These are phyloP conservation scores for Helotiales sp. DNA, from an alignment of 2,329 filamentous ascomycete species.

Conservation along the genomic window DNA sequence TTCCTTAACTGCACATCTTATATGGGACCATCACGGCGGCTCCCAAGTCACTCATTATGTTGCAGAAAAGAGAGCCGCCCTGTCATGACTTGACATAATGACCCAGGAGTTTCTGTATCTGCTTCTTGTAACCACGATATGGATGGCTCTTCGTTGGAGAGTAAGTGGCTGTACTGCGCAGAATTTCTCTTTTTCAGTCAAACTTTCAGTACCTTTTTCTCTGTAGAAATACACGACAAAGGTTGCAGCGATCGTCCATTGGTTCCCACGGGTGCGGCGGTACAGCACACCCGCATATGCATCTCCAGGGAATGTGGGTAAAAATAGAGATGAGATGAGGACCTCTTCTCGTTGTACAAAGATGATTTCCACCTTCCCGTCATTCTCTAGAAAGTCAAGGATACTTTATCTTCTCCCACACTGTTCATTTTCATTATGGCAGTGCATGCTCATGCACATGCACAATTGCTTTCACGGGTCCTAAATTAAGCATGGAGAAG, in stretches of 20 bases:
- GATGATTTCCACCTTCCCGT: not conserved
- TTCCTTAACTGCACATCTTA: slow-evolving; percentile 22
- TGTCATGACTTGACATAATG: not conserved
- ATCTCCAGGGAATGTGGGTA: slow-evolving; percentile 7
- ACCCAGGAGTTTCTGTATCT: not conserved
- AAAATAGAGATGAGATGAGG: slow-evolving; percentile 17
- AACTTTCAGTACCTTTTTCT: not conserved
- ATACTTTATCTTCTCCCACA: not conserved
- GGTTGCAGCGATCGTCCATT: slow-evolving; percentile 1
- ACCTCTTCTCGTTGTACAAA: not conserved
- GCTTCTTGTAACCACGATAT: not conserved
- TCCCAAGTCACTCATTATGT: not conserved
- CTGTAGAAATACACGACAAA: not conserved
- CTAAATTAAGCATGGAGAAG: slow-evolving; percentile 3
- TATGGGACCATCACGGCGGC: not conserved
- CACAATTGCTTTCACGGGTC: not conserved
- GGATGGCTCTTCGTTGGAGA: no score
- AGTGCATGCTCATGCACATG: slow-evolving; percentile 8
- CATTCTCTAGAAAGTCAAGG: slow-evolving; percentile 11
- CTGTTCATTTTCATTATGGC: not conserved
- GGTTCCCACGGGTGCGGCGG: not conserved
- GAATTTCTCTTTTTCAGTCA: not conserved
- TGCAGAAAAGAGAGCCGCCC: not conserved
- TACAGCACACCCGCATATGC: slow-evolving; percentile 9
- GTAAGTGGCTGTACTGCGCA: not conserved